Conservation (phyloP, 441 rosid species). For the Gossypium armourianum region DNA sequence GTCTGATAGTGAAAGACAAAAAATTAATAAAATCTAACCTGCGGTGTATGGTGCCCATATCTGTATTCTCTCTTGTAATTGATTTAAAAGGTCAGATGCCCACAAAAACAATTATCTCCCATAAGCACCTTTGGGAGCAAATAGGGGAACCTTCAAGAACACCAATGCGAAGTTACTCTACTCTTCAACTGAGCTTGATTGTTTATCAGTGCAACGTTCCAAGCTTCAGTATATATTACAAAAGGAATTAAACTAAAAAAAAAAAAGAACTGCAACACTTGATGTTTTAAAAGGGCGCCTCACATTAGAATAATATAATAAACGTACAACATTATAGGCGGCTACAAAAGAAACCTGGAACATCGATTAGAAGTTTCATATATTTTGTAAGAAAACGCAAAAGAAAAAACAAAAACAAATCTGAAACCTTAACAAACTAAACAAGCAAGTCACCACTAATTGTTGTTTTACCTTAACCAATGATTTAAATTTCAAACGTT, state of each 20-base stretch:
- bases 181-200: constrained; percentile 5
- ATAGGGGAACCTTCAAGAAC: constrained; percentile 23
- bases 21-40: constrained; percentile 30
- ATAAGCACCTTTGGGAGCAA: constrained; percentile 19
- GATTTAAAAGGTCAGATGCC: constrained; percentile 19
- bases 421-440: background rate
- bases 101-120: constrained; percentile 20
- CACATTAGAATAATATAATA: background rate
- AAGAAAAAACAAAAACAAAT: background rate
- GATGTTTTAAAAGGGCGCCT: background rate
- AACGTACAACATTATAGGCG: background rate
- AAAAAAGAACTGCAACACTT: background rate
- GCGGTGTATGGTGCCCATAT: constrained; percentile 51
- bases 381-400: background rate
- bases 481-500: background rate
- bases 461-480: background rate
- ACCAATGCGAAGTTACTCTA: background rate
- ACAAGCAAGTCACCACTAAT: background rate
- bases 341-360: background rate
- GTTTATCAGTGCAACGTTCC: constrained; percentile 1
- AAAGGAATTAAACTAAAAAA: background rate
- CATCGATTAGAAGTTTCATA: background rate
- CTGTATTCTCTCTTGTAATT: constrained; percentile 17
- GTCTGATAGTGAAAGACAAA: background rate
- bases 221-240: background rate